Evolutionary conservation across 495 filamentous ascomycete genomes (phyloP), one percentile per base, ranked within the genome.

Genomic region (Chlorociboria aeruginascens): DNA sequence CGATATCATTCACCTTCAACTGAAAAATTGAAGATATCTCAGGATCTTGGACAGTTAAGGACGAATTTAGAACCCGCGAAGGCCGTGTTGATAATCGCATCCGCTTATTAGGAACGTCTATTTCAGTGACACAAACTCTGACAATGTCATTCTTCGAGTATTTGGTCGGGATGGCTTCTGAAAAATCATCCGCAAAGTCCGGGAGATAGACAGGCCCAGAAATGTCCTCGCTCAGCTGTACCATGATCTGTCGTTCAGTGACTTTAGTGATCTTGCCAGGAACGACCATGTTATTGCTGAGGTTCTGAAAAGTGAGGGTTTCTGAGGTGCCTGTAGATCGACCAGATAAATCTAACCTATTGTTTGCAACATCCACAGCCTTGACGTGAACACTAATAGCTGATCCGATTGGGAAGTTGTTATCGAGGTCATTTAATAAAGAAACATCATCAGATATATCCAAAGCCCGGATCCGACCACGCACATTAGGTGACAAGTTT

Each of bases 391-490:
- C 83, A 59, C 76, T 79, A 37, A 98, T 63, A 3, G 87, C 90
- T 32, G 81, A 92, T 17, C 92, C 92, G 45, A 94, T 63, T 1
- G 92, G 90, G 66, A 92, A 97, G 61, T 82, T 83, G 54, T 81
- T 77, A n/a, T 78, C 73, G 6, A 95, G 64, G 57, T 94, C 74
- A 25, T 78, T 71, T 38, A 95, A 65, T 40, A 81, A 69, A 8
- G 85, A 82, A 14, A 93, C 63, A 58, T 96, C 86, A 51, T 95
- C 86, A 0, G 86, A 84, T 14, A 93, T 75, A 65, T 96, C 87
- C 59, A 92, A 76, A 41, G 79, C 71, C 34, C 74, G 77, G 40
- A 98, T 76, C 43, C 88, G 73, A 49, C 92, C 92, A 12, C 88
- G 81, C 28, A 98, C 81, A 53, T 83, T 89, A n/a, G 92, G 89